Evolutionary conservation across 1,284 basidiomycete genomes (phyloP).

Genomic region (Singerocomus rubriflavus): DNA sequence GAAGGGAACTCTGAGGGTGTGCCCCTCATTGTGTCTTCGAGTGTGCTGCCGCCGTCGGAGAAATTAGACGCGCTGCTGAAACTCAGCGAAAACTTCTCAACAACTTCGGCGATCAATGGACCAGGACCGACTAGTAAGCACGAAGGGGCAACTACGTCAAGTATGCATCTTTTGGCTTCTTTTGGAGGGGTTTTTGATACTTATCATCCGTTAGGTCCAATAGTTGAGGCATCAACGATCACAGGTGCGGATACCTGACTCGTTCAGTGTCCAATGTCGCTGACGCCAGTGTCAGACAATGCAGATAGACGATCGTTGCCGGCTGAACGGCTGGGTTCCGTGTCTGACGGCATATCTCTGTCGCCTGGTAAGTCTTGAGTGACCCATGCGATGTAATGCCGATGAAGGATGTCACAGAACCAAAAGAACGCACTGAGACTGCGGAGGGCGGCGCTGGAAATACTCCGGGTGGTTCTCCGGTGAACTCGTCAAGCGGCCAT

Average conservation of each 20-base stretch:
- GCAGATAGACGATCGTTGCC: conserved; percentile 5
- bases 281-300: conserved; percentile 19
- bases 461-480: conserved; percentile 6
- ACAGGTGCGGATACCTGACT: conserved; percentile 18
- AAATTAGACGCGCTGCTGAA: conserved; percentile 26
- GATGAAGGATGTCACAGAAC: conserved; percentile 15
- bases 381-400: conserved; percentile 3
- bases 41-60: conserved; percentile 17
- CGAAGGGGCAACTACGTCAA: conserved; percentile 26
- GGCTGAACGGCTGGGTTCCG: conserved; percentile 2
- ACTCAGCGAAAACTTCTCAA: conserved; percentile 19
- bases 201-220: conserved; percentile 26
- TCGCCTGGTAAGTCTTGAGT: conserved; percentile 16
- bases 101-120: conserved; percentile 17
- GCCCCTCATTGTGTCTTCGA: conserved; percentile 21
- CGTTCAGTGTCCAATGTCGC: conserved; percentile 5
- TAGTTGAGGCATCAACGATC: conserved; percentile 15
- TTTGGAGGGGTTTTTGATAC: neutral
- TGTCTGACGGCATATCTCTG: conserved; percentile 2
- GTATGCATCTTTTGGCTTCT: conserved; percentile 14
- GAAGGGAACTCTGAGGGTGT: conserved; percentile 21
- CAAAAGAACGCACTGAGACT: conserved; percentile 1
- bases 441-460: neutral
- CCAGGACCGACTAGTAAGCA: conserved; percentile 14
- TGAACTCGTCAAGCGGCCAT: conserved; percentile 13